Evolutionary conservation across 108 stramenopile species (phyloP).

Genomic region (Fragilaria radians): DNA sequence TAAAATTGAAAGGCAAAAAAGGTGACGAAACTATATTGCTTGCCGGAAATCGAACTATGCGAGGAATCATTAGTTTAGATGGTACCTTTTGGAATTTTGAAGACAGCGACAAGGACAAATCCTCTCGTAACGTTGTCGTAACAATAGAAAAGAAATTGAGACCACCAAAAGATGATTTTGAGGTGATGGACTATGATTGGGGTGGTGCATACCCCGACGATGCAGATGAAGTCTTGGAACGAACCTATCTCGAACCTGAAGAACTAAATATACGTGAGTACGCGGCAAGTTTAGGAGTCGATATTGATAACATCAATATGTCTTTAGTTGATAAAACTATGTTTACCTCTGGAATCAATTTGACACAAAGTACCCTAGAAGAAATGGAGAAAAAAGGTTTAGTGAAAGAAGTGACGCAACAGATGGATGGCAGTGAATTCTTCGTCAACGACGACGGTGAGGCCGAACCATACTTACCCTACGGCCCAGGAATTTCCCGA

Average conservation of each 20-base stretch:
- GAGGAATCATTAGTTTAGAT: slow-evolving; percentile 61
- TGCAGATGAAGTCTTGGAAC: slow-evolving; percentile 54
- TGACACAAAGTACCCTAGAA: slow-evolving; percentile 48
- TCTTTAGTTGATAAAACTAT: slow-evolving; percentile 76
- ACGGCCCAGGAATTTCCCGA: slow-evolving; percentile 29
- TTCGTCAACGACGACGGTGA: slow-evolving; percentile 27
- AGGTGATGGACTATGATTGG: slow-evolving; percentile 77
- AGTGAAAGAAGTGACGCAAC: slow-evolving; percentile 62
- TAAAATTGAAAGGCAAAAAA: neutral
- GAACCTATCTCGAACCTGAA: slow-evolving; percentile 70
- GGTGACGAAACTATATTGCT: slow-evolving; percentile 33
- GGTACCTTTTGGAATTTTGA: slow-evolving; percentile 80
- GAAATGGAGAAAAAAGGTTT: slow-evolving; percentile 55
- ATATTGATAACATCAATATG: slow-evolving; percentile 87
- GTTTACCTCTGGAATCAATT: slow-evolving; percentile 70
- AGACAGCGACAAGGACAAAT: slow-evolving; percentile 27
- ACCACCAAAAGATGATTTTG: slow-evolving; percentile 46
- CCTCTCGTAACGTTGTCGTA: slow-evolving; percentile 43
- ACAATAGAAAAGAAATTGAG: slow-evolving; percentile 61
- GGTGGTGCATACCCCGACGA: slow-evolving; percentile 70
- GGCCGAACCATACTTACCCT: slow-evolving; percentile 27
- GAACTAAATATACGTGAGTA: slow-evolving; percentile 75
- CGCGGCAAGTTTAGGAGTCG: slow-evolving; percentile 70
- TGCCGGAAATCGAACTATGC: slow-evolving; percentile 47
- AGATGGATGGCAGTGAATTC: slow-evolving; percentile 67